Evolutionary conservation across 2,329 filamentous ascomycete species (phyloP), one percentile per base, ranked within the genome.

Genomic region (Sordariomycetes sp.): DNA sequence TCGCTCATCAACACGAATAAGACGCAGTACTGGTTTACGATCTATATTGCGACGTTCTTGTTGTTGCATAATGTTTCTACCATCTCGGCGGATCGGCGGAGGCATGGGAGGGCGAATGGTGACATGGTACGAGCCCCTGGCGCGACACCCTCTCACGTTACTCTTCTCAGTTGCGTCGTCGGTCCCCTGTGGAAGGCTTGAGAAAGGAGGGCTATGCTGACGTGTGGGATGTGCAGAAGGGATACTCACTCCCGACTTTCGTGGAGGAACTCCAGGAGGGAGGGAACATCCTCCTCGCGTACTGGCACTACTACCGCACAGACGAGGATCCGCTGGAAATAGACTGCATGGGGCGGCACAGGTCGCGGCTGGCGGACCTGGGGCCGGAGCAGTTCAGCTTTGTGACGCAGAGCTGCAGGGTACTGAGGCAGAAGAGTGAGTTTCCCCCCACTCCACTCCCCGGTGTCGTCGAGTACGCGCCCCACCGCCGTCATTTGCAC

Each of bases 261-360:
- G 71, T 78, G 17, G 68, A 73, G 39, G 64, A 70, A 6, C 65
- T 78, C 1, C 76, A 79, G 17, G 65, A 70, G 13, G 69, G 74
- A 4, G 75, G 72, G 32, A 76, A 74, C 54, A 72, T 72, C 55
- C 65, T 79, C 32, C 71, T 80, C 1, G 65, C 67, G 12, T 68
- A 77, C 56, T 80, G 77, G 77, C 74, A 77, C 54, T 79, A 79
- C 61, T 79, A 72, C 64, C 74, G 73, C 58, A 69, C 68, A 35
- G 62, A 68, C 25, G 61, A 64, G 17, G 64, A 70, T n/a, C 66
- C 69, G 0, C 59, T 64, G 48, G 59, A 63, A 7, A 58, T 64
- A 35, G 61, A 67, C 22, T 67, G 63, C 55, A 61, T 65, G 10
- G 61, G 64, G 28, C 62, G 63, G 3, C 60, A 61, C 52, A 63